Base-by-base conservation (phyloP, 305 asterid species). In the Salvia sclarea region DNA sequence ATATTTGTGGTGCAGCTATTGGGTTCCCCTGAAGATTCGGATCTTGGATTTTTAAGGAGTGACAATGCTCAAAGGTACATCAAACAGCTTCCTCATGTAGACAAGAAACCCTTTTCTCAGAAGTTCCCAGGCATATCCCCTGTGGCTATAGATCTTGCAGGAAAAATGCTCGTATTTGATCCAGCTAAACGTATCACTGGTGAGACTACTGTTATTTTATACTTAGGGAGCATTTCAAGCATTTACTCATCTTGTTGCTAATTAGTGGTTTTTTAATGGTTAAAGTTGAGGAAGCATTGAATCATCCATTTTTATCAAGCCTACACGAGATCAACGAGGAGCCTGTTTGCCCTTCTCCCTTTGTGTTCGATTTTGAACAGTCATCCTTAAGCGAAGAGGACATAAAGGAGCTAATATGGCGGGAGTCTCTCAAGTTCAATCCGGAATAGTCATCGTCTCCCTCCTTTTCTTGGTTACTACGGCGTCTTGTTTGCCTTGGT, bases 271-370 rank as follows among this genome's bases (percentile, higher is more conserved):
- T 28, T 24, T 38, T 38, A 28, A 49, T 73, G 74, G 47, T 2
- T 77, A 43, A 66, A 91, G 98, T 92, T 49, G 98, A 90, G 80
- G 97, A 88, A 72, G 98, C 98, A 16, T 73, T 92, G 74, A 84
- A 86, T 55, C 98, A 92, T 83, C 94, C 98, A 3, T 92, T 88
- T 64, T 45, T 92, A 48, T 80, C 77, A 21, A 82, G 93, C 77
- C 95, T 92, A 63, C 98, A 92, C 50, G 97, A 92, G 89, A 88
- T 92, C 83, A 92, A 92, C 6, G 96, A 88, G 81, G 97, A 88
- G 76, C 97, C 97, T 13, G 83, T 83, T 53, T 90, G 96, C 73
- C 78, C 89, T 25, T 79, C 90, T 74, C 94, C 96, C 3, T 89
- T 87, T 40, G 76, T 74, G 72, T 92, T 92, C 7, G 96, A 92